These are phyloP conservation scores for Esteya vermicola DNA, from an alignment of 2,329 filamentous ascomycete genomes.

Conservation along the genomic window DNA sequence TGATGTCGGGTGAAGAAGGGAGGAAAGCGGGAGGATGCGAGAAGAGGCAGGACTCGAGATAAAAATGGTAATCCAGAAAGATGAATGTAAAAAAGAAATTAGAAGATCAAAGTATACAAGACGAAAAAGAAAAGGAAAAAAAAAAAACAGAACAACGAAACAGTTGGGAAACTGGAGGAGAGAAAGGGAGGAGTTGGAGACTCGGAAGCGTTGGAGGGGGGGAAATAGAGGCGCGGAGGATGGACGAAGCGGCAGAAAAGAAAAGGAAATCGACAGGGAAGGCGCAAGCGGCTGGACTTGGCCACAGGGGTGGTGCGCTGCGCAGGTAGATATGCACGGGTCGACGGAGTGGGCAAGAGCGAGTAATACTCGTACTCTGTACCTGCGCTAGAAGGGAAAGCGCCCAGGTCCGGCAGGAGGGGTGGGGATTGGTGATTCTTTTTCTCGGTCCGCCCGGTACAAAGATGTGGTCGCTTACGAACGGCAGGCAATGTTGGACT, in stretches of 20 bases:
- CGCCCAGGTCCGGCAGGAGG: conserved; percentile 1
- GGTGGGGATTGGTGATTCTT: neutral
- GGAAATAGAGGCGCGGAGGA: neutral
- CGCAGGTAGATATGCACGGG: conserved; percentile 3
- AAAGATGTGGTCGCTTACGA: too few relatives aligned
- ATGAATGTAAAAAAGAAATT: too few relatives aligned
- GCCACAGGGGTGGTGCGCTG: conserved; percentile 1
- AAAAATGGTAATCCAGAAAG: too few relatives aligned
- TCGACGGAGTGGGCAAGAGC: neutral
- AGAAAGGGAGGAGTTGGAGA: too few relatives aligned
- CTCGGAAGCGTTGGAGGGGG: too few relatives aligned
- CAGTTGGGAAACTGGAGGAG: neutral
- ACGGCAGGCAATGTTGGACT: too few relatives aligned
- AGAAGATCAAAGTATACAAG: too few relatives aligned
- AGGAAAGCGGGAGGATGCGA: neutral
- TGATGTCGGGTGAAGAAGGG: neutral
- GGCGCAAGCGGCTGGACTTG: conserved; percentile 1
- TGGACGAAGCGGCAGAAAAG: neutral
- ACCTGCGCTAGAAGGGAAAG: conserved; percentile 3
- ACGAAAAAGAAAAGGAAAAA: neutral
- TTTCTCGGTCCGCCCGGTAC: conserved; percentile 1
- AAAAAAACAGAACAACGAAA: neutral
- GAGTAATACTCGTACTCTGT: conserved; percentile 1
- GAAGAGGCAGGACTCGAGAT: neutral
- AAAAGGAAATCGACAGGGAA: conserved; percentile 1